Evolutionary conservation across 2,329 filamentous ascomycete genomes (phyloP), one percentile per base, ranked within the genome.

Genomic region (Chrysoporthe austroafricana): DNA sequence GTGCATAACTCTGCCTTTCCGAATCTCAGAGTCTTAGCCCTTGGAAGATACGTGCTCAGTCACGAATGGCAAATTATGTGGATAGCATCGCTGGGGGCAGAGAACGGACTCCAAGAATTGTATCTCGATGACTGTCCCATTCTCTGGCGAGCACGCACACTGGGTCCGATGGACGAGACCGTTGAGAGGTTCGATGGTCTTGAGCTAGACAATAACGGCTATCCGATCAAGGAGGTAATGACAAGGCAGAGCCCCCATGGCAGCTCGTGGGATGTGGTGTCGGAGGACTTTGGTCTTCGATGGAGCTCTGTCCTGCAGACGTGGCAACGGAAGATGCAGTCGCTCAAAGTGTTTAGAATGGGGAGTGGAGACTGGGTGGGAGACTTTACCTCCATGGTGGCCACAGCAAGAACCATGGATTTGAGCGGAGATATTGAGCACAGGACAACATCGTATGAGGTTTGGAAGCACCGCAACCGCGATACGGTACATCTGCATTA

Each of bases 11-110:
- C 50, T 5, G 58, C 70, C n/a, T 80, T 84, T 42, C 80, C 80
- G 0, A 72, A 75, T 0, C 77, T 85, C 4, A 76, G 76, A 43
- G 74, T 77, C 0, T 75, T 85, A 0, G 73, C 76, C 0, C 70
- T 85, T 0, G 80, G 80, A 0, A 79, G 78, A 1, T 81, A 78
- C 26, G 75, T 77, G 3, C 83, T 85, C 60, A 76, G 76, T 4
- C 77, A 83, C 44, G 77, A 83, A 26, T 80, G 78, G 75, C 82
- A 85, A 64, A 71, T 84, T 0, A 79, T 80, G 11, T 85, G 82
- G 82, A 78, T 85, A 4, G 67, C 80, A 0, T 77, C 76, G 0
- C 74, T 84, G 3, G 75, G 72, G 4, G 14, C 67, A 4, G 56
- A 62, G 3, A 75, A 73, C n/a, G 70, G 67, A 1, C 63, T 48